Conservation (phyloP, 805 yeast genomes). For the Candida morakotiae region DNA sequence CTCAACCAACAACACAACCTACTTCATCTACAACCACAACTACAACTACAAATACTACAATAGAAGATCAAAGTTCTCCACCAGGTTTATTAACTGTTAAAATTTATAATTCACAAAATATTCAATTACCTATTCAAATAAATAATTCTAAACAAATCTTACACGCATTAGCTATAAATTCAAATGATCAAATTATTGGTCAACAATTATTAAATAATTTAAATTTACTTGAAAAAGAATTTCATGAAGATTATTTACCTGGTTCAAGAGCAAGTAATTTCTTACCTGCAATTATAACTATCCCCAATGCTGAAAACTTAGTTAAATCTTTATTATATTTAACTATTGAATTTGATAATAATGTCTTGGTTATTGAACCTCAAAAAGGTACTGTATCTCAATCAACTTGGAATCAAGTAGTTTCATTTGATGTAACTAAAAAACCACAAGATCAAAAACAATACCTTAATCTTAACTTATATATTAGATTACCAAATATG, state of each 20-base stretch:
- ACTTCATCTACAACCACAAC: neutral
- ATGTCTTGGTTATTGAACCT: conserved; percentile 85
- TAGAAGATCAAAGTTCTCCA: conserved; percentile 8
- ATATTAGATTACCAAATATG: conserved; percentile 70
- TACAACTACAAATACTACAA: neutral
- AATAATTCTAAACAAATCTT: conserved; percentile 61
- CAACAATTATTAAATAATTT: conserved; percentile 32
- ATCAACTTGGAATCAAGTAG: conserved; percentile 84
- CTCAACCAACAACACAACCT: neutral
- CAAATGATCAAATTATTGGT: conserved; percentile 27
- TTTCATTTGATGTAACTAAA: conserved; percentile 78
- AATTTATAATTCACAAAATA: conserved; percentile 64
- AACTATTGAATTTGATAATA: conserved; percentile 92
- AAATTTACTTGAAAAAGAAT: conserved; percentile 11
- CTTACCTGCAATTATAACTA: conserved; percentile 52
- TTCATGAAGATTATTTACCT: conserved; percentile 21
- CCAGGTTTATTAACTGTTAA: conserved; percentile 80
- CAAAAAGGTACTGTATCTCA: conserved; percentile 72
- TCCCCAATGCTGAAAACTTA: conserved; percentile 49
- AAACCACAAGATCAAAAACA: conserved; percentile 17
- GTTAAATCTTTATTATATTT: conserved; percentile 73
- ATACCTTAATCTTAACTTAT: conserved; percentile 67
- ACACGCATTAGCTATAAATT: conserved; percentile 59
- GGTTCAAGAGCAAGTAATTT: conserved; percentile 30
- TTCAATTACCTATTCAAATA: conserved; percentile 67